Percentiles rank a stretch among this genome's conserved stretches.
Evolutionary conservation across 1,284 basidiomycete genomes (phyloP).

Genomic region (Flammula alnicola): DNA sequence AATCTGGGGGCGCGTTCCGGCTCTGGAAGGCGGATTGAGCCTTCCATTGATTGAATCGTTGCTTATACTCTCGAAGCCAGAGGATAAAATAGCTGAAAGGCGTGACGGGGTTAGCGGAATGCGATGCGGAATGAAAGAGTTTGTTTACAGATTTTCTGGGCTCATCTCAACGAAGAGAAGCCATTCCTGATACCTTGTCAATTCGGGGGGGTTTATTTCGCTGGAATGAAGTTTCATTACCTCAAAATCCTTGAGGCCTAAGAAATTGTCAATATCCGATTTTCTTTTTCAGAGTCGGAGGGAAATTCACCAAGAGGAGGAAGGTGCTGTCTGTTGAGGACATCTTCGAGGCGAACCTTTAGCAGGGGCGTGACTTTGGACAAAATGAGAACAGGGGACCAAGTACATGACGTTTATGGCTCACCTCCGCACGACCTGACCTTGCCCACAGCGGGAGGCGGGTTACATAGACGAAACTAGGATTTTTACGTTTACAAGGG

Average conservation of each 20-base stretch:
- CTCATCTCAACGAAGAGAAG: conserved; percentile 72
- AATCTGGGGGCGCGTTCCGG: conserved; percentile 33
- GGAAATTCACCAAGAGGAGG: conserved; percentile 60
- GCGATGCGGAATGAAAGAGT: conserved; percentile 1
- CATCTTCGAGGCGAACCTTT: conserved; percentile 67
- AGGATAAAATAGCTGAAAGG: conserved; percentile 67
- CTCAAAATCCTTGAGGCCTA: conserved; percentile 77
- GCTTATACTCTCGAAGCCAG: conserved; percentile 71
- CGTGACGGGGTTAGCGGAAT: conserved; percentile 11
- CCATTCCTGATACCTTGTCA: conserved; percentile 56
- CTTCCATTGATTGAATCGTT: conserved; percentile 63
- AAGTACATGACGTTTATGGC: conserved; percentile 5
- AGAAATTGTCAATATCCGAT: neutral
- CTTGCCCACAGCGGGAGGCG: conserved; percentile 68
- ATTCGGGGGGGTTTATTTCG: neutral
- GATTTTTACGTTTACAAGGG: conserved; percentile 1
- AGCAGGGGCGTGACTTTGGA: conserved; percentile 59
- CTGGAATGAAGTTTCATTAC: conserved; percentile 24
- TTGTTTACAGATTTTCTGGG: conserved; percentile 68
- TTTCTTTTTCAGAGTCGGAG: neutral
- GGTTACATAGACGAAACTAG: conserved; percentile 67
- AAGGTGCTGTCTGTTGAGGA: conserved; percentile 70
- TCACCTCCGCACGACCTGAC: conserved; percentile 62
- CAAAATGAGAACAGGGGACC: neutral
- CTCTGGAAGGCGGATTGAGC: conserved; percentile 44